phyloP scores from a whole-genome alignment of 1,284 basidiomycete genomes.

The Naganishia sp. region DNA sequence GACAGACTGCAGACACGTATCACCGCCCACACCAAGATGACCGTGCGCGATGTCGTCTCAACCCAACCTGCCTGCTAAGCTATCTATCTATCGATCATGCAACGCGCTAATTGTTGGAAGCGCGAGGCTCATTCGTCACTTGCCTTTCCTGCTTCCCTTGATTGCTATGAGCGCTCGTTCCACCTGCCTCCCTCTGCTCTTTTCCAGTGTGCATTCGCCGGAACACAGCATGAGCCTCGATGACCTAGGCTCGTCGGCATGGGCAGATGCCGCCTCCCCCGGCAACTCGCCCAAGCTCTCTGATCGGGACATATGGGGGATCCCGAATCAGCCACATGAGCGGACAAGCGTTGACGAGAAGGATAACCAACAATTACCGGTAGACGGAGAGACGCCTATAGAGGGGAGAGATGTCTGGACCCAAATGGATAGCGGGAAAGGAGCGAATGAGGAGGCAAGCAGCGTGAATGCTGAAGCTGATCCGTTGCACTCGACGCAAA shows the following conservation, averaged over 20 bases:
- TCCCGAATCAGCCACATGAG: background rate
- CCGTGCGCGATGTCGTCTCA: background rate
- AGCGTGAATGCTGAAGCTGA: background rate
- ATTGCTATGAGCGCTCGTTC: background rate
- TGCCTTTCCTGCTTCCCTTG: background rate
- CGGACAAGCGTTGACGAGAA: background rate
- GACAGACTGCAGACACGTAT: background rate
- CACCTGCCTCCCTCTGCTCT: background rate
- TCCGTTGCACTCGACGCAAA: background rate
- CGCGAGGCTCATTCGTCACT: background rate
- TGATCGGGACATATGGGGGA: slow-evolving; percentile 15
- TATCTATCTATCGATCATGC: background rate
- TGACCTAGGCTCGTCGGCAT: slow-evolving; percentile 18
- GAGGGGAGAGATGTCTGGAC: no score
- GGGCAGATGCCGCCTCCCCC: slow-evolving; percentile 8
- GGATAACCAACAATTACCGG: background rate
- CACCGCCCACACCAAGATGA: background rate
- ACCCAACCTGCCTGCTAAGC: no score
- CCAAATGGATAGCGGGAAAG: background rate
- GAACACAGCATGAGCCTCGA: slow-evolving; percentile 11
- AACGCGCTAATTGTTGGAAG: slow-evolving; percentile 5
- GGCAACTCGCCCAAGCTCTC: no score
- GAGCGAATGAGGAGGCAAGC: background rate
- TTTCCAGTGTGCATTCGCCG: background rate
- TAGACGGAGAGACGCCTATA: no score